A percentile compares a stretch with the other conserved stretches of the same genome.
phyloP scores from a whole-genome alignment of 2,329 filamentous ascomycete species.

The Neophaeococcomyces mojaviensis region DNA sequence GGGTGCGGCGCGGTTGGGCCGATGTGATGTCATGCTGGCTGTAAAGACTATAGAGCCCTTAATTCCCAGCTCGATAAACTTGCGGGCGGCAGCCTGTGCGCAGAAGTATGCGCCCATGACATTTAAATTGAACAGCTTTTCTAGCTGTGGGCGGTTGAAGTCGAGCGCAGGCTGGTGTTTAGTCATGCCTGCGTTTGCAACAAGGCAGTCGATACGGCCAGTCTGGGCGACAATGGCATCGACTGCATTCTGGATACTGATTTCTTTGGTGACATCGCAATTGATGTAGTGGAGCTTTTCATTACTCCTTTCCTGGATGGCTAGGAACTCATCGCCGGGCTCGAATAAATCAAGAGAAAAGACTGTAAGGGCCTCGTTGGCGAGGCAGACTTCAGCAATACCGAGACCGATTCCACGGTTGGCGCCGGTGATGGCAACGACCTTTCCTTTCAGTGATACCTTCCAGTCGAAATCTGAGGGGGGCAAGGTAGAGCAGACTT shows the following conservation, averaged over 20 bases:
- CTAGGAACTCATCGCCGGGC: conserved; percentile 28
- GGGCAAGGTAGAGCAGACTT: conserved; percentile 33
- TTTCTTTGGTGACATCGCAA: conserved; percentile 12
- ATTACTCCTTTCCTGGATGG: conserved; percentile 34
- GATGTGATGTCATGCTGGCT: conserved; percentile 42
- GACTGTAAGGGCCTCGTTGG: conserved; percentile 35
- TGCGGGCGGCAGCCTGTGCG: conserved; percentile 25
- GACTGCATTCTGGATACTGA: conserved; percentile 8
- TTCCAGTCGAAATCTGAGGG: conserved; percentile 40
- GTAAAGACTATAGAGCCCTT: conserved; percentile 37
- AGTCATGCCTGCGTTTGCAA: conserved; percentile 25
- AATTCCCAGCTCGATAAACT: conserved; percentile 36
- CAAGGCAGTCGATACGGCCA: conserved; percentile 11
- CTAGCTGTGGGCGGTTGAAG: conserved; percentile 34
- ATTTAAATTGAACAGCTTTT: conserved; percentile 36
- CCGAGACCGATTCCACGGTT: conserved; percentile 42
- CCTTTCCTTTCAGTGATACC: conserved; percentile 37
- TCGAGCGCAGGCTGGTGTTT: conserved; percentile 43
- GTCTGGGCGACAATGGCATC: conserved; percentile 9
- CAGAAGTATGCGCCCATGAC: conserved; percentile 26
- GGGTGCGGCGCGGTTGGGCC: conserved; percentile 42
- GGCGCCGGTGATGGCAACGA: conserved; percentile 35
- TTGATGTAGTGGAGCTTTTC: conserved; percentile 9
- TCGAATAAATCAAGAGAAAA: conserved; percentile 37
- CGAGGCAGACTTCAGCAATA: conserved; percentile 41